These are phyloP conservation scores for Phaffomyces opuntiae DNA, from an alignment of 805 yeast species.

Conservation along the genomic window DNA sequence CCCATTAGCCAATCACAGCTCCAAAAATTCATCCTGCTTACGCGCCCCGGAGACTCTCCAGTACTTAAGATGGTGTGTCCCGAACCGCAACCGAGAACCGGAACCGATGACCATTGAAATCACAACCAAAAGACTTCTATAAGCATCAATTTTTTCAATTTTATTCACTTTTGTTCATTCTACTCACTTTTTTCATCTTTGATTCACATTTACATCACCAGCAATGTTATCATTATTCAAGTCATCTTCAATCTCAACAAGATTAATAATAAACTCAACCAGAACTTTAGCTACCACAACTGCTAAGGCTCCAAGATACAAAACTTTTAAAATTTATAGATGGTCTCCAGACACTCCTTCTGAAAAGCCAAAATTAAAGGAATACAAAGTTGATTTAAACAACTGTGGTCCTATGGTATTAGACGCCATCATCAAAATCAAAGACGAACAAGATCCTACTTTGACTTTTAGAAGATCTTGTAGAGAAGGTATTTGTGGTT, in stretches of 20 bases:
- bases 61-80: constrained; percentile 7
- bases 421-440: constrained; percentile 90
- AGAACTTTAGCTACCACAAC: constrained; percentile 41
- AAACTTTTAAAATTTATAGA: constrained; percentile 89
- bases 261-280: constrained; percentile 6
- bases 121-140: background rate
- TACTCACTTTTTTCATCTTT: too few relatives aligned
- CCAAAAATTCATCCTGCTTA: constrained; percentile 7
- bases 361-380: constrained; percentile 79
- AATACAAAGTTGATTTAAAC: constrained; percentile 79
- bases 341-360: constrained; percentile 98
- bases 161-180: too few relatives aligned
- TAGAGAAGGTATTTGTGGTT: constrained; percentile 99
- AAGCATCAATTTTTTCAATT: background rate
- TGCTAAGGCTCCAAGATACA: constrained; percentile 49
- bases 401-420: constrained; percentile 96
- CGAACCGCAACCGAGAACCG: constrained; percentile 9
- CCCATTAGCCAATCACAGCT: constrained; percentile 6
- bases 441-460: constrained; percentile 94
- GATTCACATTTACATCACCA: too few relatives aligned
- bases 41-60: constrained; percentile 8
- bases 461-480: constrained; percentile 96
- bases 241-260: constrained; percentile 1
- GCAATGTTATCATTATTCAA: background rate
- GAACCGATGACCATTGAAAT: constrained; percentile 13